phyloP scores from a whole-genome alignment of 2,329 filamentous ascomycete species.

The Aspergillus sp. region DNA sequence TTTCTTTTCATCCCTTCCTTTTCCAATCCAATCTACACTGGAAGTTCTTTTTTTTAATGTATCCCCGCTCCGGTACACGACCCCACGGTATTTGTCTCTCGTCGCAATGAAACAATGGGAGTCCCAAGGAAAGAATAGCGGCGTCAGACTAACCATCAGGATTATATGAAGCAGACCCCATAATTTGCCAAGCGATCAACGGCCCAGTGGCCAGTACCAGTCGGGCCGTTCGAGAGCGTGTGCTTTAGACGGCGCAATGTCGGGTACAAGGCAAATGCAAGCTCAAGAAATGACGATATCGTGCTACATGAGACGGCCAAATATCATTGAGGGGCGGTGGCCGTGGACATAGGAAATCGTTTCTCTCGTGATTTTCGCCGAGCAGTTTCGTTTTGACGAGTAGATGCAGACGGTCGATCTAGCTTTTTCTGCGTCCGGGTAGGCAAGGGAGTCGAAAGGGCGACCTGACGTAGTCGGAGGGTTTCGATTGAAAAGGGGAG shows the following conservation, averaged over 20 bases:
- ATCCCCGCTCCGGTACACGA: not conserved
- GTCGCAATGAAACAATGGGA: not conserved
- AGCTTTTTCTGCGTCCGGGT: conserved; percentile 8
- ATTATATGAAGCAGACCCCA: conserved; percentile 37
- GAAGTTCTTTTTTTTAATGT: not conserved
- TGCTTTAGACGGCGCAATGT: conserved; percentile 19
- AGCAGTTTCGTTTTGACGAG: not conserved
- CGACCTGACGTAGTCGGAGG: not conserved
- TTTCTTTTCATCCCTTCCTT: conserved; percentile 3
- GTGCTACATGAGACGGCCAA: conserved; percentile 22
- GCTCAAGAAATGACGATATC: conserved; percentile 9
- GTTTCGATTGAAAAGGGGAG: not conserved
- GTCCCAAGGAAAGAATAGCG: conserved; percentile 8
- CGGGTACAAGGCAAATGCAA: conserved; percentile 6
- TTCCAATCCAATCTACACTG: not conserved
- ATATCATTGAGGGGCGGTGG: conserved; percentile 6
- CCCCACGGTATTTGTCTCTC: not conserved
- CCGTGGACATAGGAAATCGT: not conserved
- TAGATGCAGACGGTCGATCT: conserved; percentile 13
- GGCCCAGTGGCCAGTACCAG: conserved; percentile 22
- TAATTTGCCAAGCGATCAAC: conserved; percentile 24
- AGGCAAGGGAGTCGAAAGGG: not conserved
- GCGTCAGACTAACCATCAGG: conserved; percentile 39
- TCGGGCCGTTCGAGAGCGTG: conserved; percentile 20
- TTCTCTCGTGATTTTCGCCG: conserved; percentile 8